Evolutionary conservation across 1,284 basidiomycete genomes (phyloP), one percentile per base, ranked within the genome.

Genomic region (Xanthoconium separans): DNA sequence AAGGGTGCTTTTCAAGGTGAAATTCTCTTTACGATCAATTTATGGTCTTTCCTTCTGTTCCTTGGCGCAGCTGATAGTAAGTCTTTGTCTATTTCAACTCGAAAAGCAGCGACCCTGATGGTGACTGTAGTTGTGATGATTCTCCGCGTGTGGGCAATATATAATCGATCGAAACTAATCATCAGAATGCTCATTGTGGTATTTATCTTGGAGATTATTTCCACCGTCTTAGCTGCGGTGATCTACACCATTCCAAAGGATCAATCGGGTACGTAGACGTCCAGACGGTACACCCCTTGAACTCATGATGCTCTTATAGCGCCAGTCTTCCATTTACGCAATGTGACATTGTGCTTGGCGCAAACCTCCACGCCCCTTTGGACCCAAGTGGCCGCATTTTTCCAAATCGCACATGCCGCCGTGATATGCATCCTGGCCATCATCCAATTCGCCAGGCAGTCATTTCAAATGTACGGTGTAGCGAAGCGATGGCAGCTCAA

Each of bases 141-240:
- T 27, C 55, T 56, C 30, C 55, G 55, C 4, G 22, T 54, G 18
- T 56, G 55, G 55, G 55, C 24, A n/a, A 37, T 56, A 16, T 56
- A 58, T 6, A 18, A 8, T 16, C 56, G 49, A 16, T 56, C 55
- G 13, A 54, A 4, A 12, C 16, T 40, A 2, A 15, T 56, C 12
- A 40, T 57, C 22, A 2, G n/a, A 2, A 6, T 1, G 9, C 55
- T 57, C 6, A 56, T 56, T 13, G 1, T 27, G 0, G 10, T 40
- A 3, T 47, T 47, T 24, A 30, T 2, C 3, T 5, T 36, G 10
- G 56, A 54, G n/a, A 18, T 37, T 7, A 40, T 47, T 1, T n/a
- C 8, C 16, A 15, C 9, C 9, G 8, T n/a, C 16, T 16, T 36
- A 9, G n/a, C 34, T 36, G 15, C 34, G 16, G 34, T 9, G 16